Conservation (phyloP, 164 flowering plant species). For the Piper longum region DNA sequence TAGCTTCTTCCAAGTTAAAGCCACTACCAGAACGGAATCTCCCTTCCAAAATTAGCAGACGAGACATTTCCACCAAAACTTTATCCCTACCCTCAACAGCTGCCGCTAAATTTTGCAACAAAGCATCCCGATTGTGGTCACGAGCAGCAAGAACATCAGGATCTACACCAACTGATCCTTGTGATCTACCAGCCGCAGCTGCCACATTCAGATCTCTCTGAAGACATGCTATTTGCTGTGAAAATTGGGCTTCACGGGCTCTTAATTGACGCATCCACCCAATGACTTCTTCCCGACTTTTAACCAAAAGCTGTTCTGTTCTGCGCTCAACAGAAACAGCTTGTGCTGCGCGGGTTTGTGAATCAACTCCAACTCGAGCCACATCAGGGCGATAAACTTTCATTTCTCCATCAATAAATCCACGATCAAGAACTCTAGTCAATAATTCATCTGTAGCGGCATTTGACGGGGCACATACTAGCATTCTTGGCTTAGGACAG, state of each 20-base stretch:
- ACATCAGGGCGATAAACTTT: conserved; percentile 91
- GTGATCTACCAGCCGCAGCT: conserved; percentile 68
- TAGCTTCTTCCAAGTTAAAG: conserved; percentile 80
- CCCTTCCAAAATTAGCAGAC: conserved; percentile 61
- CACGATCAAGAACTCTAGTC: conserved; percentile 92
- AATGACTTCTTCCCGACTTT: conserved; percentile 55
- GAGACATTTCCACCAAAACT: conserved; percentile 75
- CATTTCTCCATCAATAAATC: conserved; percentile 98
- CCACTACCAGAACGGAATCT: conserved; percentile 52
- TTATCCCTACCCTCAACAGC: conserved; percentile 83
- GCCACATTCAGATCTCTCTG: conserved; percentile 67
- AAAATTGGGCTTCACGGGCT: conserved; percentile 47
- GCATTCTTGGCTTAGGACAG: conserved; percentile 93
- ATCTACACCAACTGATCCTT: conserved; percentile 94
- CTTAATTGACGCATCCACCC: conserved; percentile 69
- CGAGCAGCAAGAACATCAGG: conserved; percentile 82
- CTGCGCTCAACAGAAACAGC: conserved; percentile 98
- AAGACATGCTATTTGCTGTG: conserved; percentile 57
- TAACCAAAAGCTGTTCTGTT: conserved; percentile 71
- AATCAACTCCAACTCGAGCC: conserved; percentile 93
- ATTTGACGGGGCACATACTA: conserved; percentile 99
- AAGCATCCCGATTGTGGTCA: conserved; percentile 67
- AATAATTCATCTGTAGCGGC: conserved; percentile 98
- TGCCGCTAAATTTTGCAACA: conserved; percentile 80
- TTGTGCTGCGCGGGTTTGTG: conserved; percentile 93